Evolutionary conservation across 2,329 filamentous ascomycete species (phyloP).

Genomic region (Cadophora luteo-olivacea): DNA sequence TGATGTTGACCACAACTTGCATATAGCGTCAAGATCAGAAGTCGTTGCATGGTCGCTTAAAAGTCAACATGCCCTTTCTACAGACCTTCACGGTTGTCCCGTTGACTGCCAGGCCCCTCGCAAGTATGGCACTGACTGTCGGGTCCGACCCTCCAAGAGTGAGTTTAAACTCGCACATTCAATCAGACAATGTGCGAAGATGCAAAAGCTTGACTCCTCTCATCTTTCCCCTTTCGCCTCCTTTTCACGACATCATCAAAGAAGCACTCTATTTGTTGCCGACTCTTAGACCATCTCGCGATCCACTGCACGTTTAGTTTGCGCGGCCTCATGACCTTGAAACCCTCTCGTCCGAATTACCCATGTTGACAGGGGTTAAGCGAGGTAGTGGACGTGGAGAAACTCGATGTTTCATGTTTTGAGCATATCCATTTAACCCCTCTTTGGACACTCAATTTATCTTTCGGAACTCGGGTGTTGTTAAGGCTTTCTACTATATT

Average conservation of each 20-base stretch:
- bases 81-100: not conserved
- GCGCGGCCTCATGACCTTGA: not conserved
- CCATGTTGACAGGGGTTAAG: conserved; percentile 1
- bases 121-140: no score
- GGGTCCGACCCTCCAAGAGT: no score
- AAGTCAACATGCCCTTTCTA: conserved; percentile 6
- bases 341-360: not conserved
- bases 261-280: not conserved
- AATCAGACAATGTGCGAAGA: not conserved
- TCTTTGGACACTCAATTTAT: not conserved
- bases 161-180: no score
- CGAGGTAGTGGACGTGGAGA: conserved; percentile 3
- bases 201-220: not conserved
- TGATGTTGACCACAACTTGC: not conserved
- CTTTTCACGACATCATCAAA: not conserved
- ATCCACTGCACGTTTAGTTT: not conserved
- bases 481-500: not conserved
- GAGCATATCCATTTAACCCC: not conserved
- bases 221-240: not conserved
- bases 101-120: no score
- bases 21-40: not conserved
- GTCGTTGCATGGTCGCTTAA: not conserved
- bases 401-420: not conserved
- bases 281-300: not conserved
- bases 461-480: not conserved